These are phyloP conservation scores for Collybia sordida DNA, from an alignment of 768 basidiomycete genomes.

Conservation along the genomic window DNA sequence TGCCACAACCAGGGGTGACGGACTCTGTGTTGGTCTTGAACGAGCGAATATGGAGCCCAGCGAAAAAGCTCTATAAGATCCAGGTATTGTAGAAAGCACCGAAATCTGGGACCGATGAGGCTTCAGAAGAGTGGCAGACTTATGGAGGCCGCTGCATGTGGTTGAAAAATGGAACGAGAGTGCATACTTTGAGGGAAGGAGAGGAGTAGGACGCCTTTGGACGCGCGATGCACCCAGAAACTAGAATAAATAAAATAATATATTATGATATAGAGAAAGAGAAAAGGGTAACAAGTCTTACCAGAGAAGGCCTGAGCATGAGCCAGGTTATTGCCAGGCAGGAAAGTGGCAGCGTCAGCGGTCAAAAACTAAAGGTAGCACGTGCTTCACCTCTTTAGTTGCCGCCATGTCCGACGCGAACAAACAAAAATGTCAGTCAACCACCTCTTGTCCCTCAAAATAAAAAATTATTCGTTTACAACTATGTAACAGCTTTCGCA, in stretches of 20 bases:
- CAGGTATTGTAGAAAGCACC: conserved; percentile 14
- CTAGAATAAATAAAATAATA: conserved; percentile 20
- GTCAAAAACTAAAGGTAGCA: conserved; percentile 10
- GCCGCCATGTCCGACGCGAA: conserved; percentile 4
- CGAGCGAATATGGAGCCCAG: conserved; percentile 47
- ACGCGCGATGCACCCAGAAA: conserved; percentile 38
- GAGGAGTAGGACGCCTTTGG: conserved; percentile 16
- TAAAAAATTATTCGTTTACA: background rate
- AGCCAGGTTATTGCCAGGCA: background rate
- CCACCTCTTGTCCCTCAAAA: background rate
- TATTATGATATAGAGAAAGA: background rate
- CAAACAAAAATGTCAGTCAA: conserved; percentile 9
- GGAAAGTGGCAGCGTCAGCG: background rate
- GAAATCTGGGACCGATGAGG: conserved; percentile 11
- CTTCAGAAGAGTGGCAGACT: conserved; percentile 10
- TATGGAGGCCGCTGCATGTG: conserved; percentile 8
- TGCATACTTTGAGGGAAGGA: conserved; percentile 2
- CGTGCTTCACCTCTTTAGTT: conserved; percentile 9
- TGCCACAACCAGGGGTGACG: conserved; percentile 66
- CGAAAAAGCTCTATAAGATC: conserved; percentile 31
- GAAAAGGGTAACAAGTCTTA: background rate
- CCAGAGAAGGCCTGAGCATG: conserved; percentile 10
- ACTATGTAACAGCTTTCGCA: conserved; percentile 21
- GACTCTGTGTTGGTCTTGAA: conserved; percentile 43
- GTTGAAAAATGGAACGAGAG: conserved; percentile 10